Base-by-base conservation (phyloP, 2,329 filamentous ascomycete species). In the Allantophomopsis lycopodina region DNA sequence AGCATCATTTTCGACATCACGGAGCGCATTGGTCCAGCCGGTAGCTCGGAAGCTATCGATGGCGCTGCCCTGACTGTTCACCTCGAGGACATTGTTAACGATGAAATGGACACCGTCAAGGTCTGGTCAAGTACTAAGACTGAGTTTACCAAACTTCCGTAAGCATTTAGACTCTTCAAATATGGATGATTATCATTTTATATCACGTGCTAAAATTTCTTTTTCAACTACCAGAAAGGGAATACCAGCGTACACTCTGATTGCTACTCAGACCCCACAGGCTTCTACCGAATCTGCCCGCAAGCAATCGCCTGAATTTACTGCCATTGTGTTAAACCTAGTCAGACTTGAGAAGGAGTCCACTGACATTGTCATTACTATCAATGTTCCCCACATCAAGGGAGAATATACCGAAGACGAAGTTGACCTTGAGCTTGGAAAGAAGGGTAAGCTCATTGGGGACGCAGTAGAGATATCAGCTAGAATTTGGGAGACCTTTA, bases 1-100 rank as follows among this genome's bases (percentile, higher is more conserved):
- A 87, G 75, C 61, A 78, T 94, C 57, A 88, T 94, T 50, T 73
- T 95, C 59, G 89, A 96, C 53, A 85, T 96, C 53, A 82, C 83
- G 40, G 81, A 95, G 64, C 81, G 83, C 41, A 79, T 94, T 16
- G 72, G 74, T 43, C 56, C 60, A 12, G 52, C 72, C 4, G 66
- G 68, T 21, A 64, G 61, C 33, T 61, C 65, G 2, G 65, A 75
- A 14, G 71, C 77, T 51, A 72, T 73, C 30, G 77, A 88, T 50
- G 79, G 82, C 41, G 73, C 71, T 35, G 85, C 86, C 16, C 63
- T 81, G 53, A 76, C 77, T 2, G 73, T 70, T 10, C 79, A 84
- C 51, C 65, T 83, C 1, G 71, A 82, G 51, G 81, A 85, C 34
- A 65, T 85, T 36, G 75, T 82, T 31, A 75, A 75, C 45, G 69